phyloP scores from a whole-genome alignment of 805 yeast genomes.

The Ogataea ganodermae region DNA sequence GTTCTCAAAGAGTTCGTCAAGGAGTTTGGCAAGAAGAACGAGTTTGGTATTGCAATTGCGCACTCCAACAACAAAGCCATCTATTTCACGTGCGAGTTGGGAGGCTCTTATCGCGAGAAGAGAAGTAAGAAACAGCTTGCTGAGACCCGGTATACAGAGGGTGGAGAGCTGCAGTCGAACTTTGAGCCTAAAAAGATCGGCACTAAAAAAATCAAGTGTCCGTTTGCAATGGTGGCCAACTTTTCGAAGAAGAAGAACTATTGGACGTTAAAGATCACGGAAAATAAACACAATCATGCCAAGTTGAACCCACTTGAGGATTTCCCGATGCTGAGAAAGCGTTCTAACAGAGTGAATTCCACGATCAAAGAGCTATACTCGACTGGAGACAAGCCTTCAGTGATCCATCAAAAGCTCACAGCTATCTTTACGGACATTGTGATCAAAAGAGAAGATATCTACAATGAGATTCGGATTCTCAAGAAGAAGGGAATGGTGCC shows the following conservation, averaged over 20 bases:
- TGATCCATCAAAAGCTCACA: conserved; percentile 52
- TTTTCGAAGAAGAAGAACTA: conserved; percentile 49
- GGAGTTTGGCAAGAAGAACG: conserved; percentile 58
- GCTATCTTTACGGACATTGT: conserved; percentile 54
- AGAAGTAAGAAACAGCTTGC: conserved; percentile 33
- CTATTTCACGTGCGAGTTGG: conserved; percentile 59
- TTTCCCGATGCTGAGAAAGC: conserved; percentile 58
- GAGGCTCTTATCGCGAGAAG: conserved; percentile 57
- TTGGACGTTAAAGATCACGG: conserved; percentile 55
- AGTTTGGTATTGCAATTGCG: conserved; percentile 60
- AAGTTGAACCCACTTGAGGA: conserved; percentile 55
- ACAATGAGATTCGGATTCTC: conserved; percentile 57
- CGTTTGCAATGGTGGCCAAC: conserved; percentile 60
- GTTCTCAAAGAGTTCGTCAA: conserved; percentile 54
- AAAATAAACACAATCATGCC: conserved; percentile 61
- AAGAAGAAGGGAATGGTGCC: conserved; percentile 47
- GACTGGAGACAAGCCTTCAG: conserved; percentile 56
- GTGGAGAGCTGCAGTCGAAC: conserved; percentile 25
- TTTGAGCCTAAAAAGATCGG: conserved; percentile 31
- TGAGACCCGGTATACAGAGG: conserved; percentile 24
- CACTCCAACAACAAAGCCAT: conserved; percentile 60
- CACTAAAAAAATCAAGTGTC: conserved; percentile 56
- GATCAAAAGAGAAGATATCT: conserved; percentile 58
- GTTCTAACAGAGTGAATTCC: conserved; percentile 53
- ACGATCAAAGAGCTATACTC: conserved; percentile 54